Evolutionary conservation across 371 early-diverging fungal species (phyloP), one percentile per base, ranked within the genome.

Genomic region (Mortierella sp.): DNA sequence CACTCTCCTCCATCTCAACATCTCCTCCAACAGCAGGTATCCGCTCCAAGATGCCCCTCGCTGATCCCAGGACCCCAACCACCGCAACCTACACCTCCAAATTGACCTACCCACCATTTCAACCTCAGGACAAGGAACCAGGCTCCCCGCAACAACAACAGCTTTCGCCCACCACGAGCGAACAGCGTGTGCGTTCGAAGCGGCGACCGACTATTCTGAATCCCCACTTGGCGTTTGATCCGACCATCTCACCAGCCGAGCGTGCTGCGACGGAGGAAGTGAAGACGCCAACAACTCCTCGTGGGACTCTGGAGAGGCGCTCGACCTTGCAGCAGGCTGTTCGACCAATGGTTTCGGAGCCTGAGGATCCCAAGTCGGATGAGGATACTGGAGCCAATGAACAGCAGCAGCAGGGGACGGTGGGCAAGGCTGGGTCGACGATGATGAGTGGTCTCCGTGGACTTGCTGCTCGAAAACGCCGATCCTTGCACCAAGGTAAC

Each of bases 401-500:
- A 65, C 68, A 65, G 24, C 68, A 18, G 55, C 55, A 63, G 38
- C 73, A 58, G 21, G 76, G 60, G 11, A 58, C 76, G 16, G 5
- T 60, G 11, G 68, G 32, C 12, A 72, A 49, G 73, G 6, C 70
- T 54, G 27, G 51, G 12, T 58, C 71, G 21, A 11, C 29, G 0
- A 48, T 41, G 1, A 38, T 54, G 7, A 29, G 72, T 41, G 72
- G 74, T 32, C 32, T 58, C 11, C 44, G 56, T 27, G 77, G 80
- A 44, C 75, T 77, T 41, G 75, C n/a, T n/a, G 43, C 75, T 18
- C 77, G 84, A 16, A 84, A 84, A 55, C 71, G 84, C 60, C 78
- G 70, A 6, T 78, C 84, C 32, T 72, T 84, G 63, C 78, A 80
- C 68, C 84, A 84, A 84, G 84, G 84, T 84, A 84, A 72, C 48